Conservation (phyloP, 2,329 filamentous ascomycete genomes). For the Arthrobotrys pseudoclavata region DNA sequence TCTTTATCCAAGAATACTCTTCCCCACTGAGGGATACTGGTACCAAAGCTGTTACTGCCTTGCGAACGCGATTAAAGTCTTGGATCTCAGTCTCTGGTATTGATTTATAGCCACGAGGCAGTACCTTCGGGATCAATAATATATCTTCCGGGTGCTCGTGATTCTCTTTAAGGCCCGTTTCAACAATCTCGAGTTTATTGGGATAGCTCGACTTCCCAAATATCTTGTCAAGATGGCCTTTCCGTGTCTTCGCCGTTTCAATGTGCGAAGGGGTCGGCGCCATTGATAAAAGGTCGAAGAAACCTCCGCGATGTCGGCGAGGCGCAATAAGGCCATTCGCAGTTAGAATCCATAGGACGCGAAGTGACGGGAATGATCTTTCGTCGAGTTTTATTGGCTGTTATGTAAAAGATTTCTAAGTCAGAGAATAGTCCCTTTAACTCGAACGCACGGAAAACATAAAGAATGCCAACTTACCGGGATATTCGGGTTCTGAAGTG, state of each 20-base stretch:
- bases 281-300: neutral
- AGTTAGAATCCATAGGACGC: conserved; percentile 23
- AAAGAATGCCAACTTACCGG: neutral
- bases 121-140: neutral
- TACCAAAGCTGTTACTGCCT: neutral
- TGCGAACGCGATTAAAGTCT: neutral
- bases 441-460: too few species aligned
- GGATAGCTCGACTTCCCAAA: conserved; percentile 12
- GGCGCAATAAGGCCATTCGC: neutral
- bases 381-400: conserved; percentile 12
- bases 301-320: neutral
- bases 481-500: neutral
- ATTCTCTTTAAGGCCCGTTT: neutral
- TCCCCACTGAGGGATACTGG: neutral
- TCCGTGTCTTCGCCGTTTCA: neutral
- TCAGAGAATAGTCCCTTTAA: neutral
- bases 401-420: neutral
- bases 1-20: conserved; percentile 11
- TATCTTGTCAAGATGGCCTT: conserved; percentile 15
- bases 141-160: neutral
- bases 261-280: neutral
- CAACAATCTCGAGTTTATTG: conserved; percentile 25
- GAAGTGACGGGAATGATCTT: conserved; percentile 17
- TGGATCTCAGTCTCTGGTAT: neutral
- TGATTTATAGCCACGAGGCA: neutral